These are phyloP conservation scores for Aureobasidium sp. DNA, from an alignment of 2,329 filamentous ascomycete species.

Conservation along the genomic window DNA sequence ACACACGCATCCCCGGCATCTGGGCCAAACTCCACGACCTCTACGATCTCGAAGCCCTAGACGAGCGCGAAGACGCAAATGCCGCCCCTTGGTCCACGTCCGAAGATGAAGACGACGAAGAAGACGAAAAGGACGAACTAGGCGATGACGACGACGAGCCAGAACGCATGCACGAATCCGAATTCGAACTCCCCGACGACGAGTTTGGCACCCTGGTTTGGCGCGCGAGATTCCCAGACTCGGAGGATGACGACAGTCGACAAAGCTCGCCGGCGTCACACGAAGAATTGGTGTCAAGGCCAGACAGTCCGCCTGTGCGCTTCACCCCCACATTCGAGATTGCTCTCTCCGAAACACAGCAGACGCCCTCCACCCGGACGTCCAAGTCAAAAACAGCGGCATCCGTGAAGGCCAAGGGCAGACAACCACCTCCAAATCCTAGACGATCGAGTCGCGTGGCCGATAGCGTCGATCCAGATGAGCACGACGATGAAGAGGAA, in stretches of 20 bases:
- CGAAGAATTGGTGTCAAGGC: constrained; percentile 26
- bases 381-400: background rate
- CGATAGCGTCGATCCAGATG: constrained; percentile 14
- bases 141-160: constrained; percentile 34
- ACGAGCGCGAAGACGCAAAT: constrained; percentile 68
- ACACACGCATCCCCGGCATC: constrained; percentile 84
- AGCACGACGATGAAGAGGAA: constrained; percentile 10
- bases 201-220: constrained; percentile 39
- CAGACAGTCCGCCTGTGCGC: constrained; percentile 25
- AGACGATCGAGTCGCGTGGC: constrained; percentile 15
- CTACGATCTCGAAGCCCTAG: constrained; percentile 79
- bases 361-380: background rate
- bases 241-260: constrained; percentile 18
- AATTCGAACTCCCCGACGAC: constrained; percentile 39
- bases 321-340: constrained; percentile 27
- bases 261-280: constrained; percentile 21
- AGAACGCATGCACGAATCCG: constrained; percentile 19
- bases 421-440: background rate
- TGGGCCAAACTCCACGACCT: constrained; percentile 79
- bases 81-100: constrained; percentile 43
- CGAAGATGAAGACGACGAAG: constrained; percentile 36
- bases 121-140: constrained; percentile 34
- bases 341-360: background rate
- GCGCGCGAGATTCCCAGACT: constrained; percentile 29
- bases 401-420: background rate